Evolutionary conservation across 1,139 yeast genomes (phyloP), one percentile per base, ranked within the genome.

Genomic region (Kluyveromyces sp.): DNA sequence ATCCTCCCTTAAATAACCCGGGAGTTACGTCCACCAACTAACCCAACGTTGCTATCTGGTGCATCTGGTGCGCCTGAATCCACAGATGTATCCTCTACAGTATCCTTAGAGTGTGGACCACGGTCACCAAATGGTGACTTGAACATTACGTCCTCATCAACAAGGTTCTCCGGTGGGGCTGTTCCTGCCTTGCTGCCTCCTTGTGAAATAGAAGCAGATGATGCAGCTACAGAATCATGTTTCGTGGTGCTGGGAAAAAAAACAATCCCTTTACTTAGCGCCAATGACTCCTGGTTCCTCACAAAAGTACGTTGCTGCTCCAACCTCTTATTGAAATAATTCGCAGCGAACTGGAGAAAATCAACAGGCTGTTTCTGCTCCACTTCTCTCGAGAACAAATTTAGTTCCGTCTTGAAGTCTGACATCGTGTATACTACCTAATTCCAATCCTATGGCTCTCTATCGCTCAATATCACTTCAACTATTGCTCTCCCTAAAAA

Each of bases 271-370:
- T 77, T 75, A 2, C 74, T 71, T 46, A 67, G 67, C 3, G 81
- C 81, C 54, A 74, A 71, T 30, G 71, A 62, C 56, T 74, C 78
- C 52, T 74, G 77, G 41, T 67, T 68, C 79, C 79, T 78, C 48
- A 77, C 68, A 42, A 73, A 73, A 37, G 70, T 61, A 61, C 89
- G 73, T 61, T 82, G 86, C 37, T 76, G 72, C 54, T 78, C 82
- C 50, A 84, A 68, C 53, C 81, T 77, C 44, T 72, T 63, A 58
- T 75, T 76, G 69, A 84, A 84, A 65, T 81, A 82, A 61, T 80
- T 77, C 51, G 86, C 83, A 59, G 90, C 81, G 66, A 83, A 85
- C 62, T 84, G 90, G 51, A 84, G 65, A 31, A 83, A 70, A 60
- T 84, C 90, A 25, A 70, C 64, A 2, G 95, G 95, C 56, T 81